phyloP scores from a whole-genome alignment of 2,329 filamentous ascomycete species.

The Phialocephala subalpina region DNA sequence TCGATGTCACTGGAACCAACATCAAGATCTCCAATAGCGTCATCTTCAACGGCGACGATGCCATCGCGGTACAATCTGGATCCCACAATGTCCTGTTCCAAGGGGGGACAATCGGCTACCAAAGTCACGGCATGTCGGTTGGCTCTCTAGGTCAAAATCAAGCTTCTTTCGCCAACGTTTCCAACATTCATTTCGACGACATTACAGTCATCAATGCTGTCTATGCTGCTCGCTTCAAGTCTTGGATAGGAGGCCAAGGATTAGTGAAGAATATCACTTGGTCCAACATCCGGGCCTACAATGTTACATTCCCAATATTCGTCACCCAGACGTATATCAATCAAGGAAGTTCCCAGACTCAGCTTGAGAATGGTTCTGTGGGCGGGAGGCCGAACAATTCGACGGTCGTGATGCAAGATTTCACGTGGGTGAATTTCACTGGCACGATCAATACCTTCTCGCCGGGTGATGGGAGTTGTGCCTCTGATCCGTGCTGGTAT shows the following conservation, averaged over 20 bases:
- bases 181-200: conserved; percentile 52
- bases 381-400: conserved; percentile 47
- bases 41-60: conserved; percentile 54
- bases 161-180: conserved; percentile 47
- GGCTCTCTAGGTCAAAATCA: conserved; percentile 51
- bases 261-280: conserved; percentile 53
- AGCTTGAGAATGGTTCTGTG: conserved; percentile 38
- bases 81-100: conserved; percentile 50
- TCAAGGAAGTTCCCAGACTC: conserved; percentile 46
- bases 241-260: conserved; percentile 51
- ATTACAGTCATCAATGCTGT: conserved; percentile 51
- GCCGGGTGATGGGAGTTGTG: conserved; percentile 54
- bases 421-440: conserved; percentile 50
- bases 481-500: conserved; percentile 54
- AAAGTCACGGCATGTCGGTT: conserved; percentile 53
- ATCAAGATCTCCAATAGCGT: conserved; percentile 42
- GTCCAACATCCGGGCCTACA: conserved; percentile 52
- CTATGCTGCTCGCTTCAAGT: conserved; percentile 54
- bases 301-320: conserved; percentile 55
- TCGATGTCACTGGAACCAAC: conserved; percentile 45
- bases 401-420: conserved; percentile 51
- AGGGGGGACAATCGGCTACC: conserved; percentile 51
- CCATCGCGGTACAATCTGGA: conserved; percentile 49
- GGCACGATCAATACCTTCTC: conserved; percentile 51
- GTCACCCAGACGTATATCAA: conserved; percentile 55